Evolutionary conservation across 441 rosid genomes (phyloP), one percentile per base, ranked within the genome.

Genomic region (Capsella rubella): DNA sequence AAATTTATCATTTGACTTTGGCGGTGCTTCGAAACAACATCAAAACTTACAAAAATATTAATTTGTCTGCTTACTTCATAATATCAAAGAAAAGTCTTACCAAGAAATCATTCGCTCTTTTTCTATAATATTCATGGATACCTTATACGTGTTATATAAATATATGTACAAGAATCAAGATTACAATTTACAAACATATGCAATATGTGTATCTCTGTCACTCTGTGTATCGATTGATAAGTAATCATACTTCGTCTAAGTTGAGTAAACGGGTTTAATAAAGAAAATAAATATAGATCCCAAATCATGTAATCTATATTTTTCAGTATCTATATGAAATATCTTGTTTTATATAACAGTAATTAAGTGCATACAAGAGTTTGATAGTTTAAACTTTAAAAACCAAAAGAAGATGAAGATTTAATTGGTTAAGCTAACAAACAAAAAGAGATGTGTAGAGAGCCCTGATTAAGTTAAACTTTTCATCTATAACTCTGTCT

Each of bases 61-160:
- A 21, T 16, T 43, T 69, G 7, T 15, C 4, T 42, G 37, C 15
- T 5, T 29, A 16, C 8, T 42, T 39, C 27, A 50, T 55, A 32
- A 45, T 25, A 69, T 50, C 43, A 46, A 50, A 53, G 60, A 71
- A 70, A 59, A 70, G 68, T 60, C 60, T 49, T 71, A 50, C 60
- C 68, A 50, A 50, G 0, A 71, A 59, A 49, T 28, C 14, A 35
- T 59, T 27, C 31, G 27, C 31, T 49, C 6, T 32, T 31, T 14
- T 43, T 52, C 8, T 29, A 21, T 21, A 16, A 62, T 16, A 61
- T 52, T 5, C 11, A 62, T 52, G 45, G 25, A 62, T 14, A 8
- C 5, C 6, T 62, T 62, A 29, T 21, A 21, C 25, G 25, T 7
- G 40, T 40, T n/a, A 6, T 37, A 29, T 47, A 62, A 3, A 31